These are phyloP conservation scores for Hortaea sp. DNA, from an alignment of 2,329 filamentous ascomycete genomes.

Conservation along the genomic window DNA sequence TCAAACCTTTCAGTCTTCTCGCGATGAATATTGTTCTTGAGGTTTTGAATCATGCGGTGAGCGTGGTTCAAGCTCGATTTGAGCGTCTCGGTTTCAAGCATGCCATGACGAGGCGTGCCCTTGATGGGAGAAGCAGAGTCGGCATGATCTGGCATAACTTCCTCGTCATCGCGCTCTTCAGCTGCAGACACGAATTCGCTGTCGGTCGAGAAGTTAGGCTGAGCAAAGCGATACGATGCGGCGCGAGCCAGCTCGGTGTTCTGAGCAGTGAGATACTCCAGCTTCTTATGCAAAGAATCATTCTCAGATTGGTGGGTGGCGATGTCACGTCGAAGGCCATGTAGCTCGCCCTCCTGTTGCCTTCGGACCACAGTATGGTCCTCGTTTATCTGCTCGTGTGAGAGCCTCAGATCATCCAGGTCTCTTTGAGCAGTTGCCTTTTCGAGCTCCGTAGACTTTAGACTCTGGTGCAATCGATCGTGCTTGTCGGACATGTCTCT, in stretches of 20 bases:
- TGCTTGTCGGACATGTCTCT: constrained; percentile 74
- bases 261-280: constrained; percentile 78
- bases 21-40: constrained; percentile 88
- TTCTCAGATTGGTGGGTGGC: constrained; percentile 70
- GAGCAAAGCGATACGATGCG: constrained; percentile 58
- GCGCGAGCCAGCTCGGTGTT: constrained; percentile 86
- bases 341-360: constrained; percentile 80
- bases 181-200: constrained; percentile 49
- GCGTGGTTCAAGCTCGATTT: constrained; percentile 91
- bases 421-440: constrained; percentile 74
- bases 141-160: constrained; percentile 71
- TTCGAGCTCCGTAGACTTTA: constrained; percentile 61
- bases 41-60: constrained; percentile 90
- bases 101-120: constrained; percentile 77
- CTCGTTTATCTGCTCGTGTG: constrained; percentile 67
- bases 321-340: constrained; percentile 70
- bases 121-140: constrained; percentile 86
- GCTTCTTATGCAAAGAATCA: constrained; percentile 65
- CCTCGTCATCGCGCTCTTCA: constrained; percentile 44
- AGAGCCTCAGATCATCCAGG: constrained; percentile 77
- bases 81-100: constrained; percentile 90
- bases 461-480: constrained; percentile 63
- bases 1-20: constrained; percentile 99
- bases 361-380: constrained; percentile 69
- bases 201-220: constrained; percentile 16